Base-by-base conservation (phyloP, 177 flowering plant genomes). In the Vitis hybrid region DNA sequence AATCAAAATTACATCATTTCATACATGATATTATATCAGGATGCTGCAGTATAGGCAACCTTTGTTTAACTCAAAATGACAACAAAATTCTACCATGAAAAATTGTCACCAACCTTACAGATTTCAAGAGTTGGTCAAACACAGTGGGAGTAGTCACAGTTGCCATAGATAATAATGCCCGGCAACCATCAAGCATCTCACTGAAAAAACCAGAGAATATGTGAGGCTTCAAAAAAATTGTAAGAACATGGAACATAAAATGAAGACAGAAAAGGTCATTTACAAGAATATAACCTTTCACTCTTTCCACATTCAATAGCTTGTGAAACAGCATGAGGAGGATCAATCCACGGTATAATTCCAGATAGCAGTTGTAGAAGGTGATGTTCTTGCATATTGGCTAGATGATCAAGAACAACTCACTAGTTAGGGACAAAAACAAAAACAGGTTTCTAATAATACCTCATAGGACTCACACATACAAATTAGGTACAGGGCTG, bases 151-250 rank as follows among this genome's bases (percentile, higher is more conserved):
- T 80, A 61, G 90, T 88, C 65, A 96, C 84, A 73, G 85, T 83
- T 64, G 99, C 97, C 20, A 95, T 72, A 10, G 91, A 79, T 73
- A 93, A 74, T 70, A 96, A 82, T 74, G 89, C 97, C 68, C 97
- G 98, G 71, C 98, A 96, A 63, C 98, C 99, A 82, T 93, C 99
- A 75, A 96, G 93, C 87, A 96, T 73, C 82, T 96, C 99, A 82
- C 98, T 96, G 85, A 69, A 71, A 26, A 64, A 77, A 74, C 26
- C 19, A 68, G 39, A 61, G 73, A 26, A 53, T 11, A 50, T 60
- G 63, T 56, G 57, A 68, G 56, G 45, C 55, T 54, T 53, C 20
- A 53, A 12, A n/a, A 15, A 18, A 63, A 39, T 19, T 3, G 19
- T 56, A 59, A 45, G 50, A 73, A 10, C 68, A 59, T 34, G 5